A percentile compares a stretch with the other conserved stretches of the same genome.
Conservation (phyloP, 2,329 filamentous ascomycete species). For the Penicillium paneum region DNA sequence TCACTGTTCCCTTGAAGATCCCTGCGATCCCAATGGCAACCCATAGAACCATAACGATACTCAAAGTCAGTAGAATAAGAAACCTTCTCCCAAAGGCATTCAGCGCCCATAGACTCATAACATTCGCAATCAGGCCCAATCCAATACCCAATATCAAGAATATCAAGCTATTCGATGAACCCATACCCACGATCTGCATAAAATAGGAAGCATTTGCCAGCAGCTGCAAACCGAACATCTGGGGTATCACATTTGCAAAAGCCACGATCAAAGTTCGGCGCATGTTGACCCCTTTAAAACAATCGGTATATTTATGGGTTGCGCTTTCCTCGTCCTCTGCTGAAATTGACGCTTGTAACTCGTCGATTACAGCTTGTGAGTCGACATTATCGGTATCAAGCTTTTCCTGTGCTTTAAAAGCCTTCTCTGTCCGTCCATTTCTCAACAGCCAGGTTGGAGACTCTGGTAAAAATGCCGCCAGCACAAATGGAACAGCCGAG, state of each 20-base stretch:
- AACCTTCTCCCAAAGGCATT: conserved; percentile 40
- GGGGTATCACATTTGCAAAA: conserved; percentile 42
- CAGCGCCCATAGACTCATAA: conserved; percentile 44
- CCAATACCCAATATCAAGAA: conserved; percentile 47
- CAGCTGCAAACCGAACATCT: conserved; percentile 45
- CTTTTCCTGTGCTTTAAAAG: conserved; percentile 14
- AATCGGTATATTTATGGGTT: conserved; percentile 32
- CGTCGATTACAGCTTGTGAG: conserved; percentile 9
- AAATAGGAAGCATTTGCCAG: conserved; percentile 43
- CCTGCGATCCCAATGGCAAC: conserved; percentile 46
- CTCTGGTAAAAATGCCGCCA: conserved; percentile 49
- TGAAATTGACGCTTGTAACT: conserved; percentile 13
- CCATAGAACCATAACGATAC: conserved; percentile 38
- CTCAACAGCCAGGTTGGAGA: conserved; percentile 49
- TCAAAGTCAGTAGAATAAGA: conserved; percentile 39
- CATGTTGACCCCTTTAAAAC: conserved; percentile 21
- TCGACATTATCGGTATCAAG: conserved; percentile 6
- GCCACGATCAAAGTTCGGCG: conserved; percentile 25
- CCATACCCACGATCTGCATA: conserved; percentile 28
- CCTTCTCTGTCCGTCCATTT: conserved; percentile 35
- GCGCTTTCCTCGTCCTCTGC: conserved; percentile 43
- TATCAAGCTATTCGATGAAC: conserved; percentile 31
- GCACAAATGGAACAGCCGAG: conserved; percentile 42
- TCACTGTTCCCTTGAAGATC: conserved; percentile 36
- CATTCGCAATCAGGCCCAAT: conserved; percentile 44